A percentile compares a stretch with the other conserved stretches of the same genome.
Conservation (phyloP, 78 protist species). For the Protostelium mycophagum region DNA sequence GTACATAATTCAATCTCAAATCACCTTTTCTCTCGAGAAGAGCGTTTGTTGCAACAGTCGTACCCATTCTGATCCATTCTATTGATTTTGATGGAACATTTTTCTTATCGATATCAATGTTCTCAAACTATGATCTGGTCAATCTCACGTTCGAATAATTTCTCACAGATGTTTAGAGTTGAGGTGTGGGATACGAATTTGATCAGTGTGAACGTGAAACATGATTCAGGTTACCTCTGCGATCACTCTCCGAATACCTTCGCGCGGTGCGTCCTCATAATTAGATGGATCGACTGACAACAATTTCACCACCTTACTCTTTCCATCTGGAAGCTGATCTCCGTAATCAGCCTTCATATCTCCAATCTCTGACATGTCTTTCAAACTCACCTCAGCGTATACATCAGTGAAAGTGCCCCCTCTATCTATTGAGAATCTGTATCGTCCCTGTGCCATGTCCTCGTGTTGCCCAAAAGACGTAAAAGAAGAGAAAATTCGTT, state of each 20-base stretch:
- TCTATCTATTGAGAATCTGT: slow-evolving; percentile 83
- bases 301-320: slow-evolving; percentile 64
- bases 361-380: background rate
- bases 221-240: background rate
- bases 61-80: slow-evolving; percentile 88
- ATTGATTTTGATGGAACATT: background rate
- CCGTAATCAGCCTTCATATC: slow-evolving; percentile 1
- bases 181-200: background rate
- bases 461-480: background rate
- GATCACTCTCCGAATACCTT: slow-evolving; percentile 89
- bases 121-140: background rate
- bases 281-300: slow-evolving; percentile 87
- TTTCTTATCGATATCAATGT: background rate
- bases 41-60: slow-evolving; percentile 98
- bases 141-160: background rate
- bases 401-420: slow-evolving; percentile 97
- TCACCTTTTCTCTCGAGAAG: slow-evolving; percentile 87
- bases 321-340: slow-evolving; percentile 14
- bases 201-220: background rate
- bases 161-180: no score
- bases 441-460: background rate
- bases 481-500: background rate
- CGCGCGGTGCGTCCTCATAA: slow-evolving; percentile 92
- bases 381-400: slow-evolving; percentile 50
- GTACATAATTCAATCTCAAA: background rate